Base-by-base conservation (phyloP, 108 stramenopile species). In the Skeletonema costatum region DNA sequence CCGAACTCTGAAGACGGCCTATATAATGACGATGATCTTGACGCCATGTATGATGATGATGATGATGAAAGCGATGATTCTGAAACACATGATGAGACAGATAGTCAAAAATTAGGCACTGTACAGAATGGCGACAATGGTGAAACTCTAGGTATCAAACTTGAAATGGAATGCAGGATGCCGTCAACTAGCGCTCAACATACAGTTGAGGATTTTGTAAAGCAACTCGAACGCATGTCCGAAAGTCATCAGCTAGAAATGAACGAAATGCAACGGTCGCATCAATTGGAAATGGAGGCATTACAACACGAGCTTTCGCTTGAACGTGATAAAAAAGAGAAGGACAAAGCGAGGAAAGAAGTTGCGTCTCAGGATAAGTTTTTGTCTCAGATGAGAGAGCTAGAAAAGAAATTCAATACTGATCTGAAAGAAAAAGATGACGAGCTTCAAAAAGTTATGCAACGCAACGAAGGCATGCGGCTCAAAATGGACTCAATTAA, bases 141-240 rank as follows among this genome's bases (percentile, higher is more conserved):
- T 12, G 35, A 30, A 11, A 25, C 2, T 61, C 11, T 30, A 7
- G n/a, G n/a, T 31, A n/a, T 16, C 3, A 31, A 7, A 0, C 13
- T 58, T 7, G 21, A 61, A 19, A 59, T 58, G 5, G 53, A 51
- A 25, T 2, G 3, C n/a, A 61, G 31, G 19, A 56, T 25, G 8
- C 25, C 19, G 4, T 25, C 25, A 10, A 29, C 6, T 56, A 56
- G 53, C 8, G 74, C 84, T 62, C 81, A 83, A 46, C 66, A 81
- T 29, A 42, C 86, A 8, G 30, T 90, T 60, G 86, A 94, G 38
- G 83, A 95, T 46, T 92, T 95, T 66, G 75, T 92, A n/a, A 70
- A 82, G 62, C 94, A 95, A 72, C 61, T 95, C 10, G 78, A 90
- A 77, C 89, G 94, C 38, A 76, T 95, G 61, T 89, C 89, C 58